Conservation (phyloP, 2,329 filamentous ascomycete genomes). For the Paecilomyces formosus region DNA sequence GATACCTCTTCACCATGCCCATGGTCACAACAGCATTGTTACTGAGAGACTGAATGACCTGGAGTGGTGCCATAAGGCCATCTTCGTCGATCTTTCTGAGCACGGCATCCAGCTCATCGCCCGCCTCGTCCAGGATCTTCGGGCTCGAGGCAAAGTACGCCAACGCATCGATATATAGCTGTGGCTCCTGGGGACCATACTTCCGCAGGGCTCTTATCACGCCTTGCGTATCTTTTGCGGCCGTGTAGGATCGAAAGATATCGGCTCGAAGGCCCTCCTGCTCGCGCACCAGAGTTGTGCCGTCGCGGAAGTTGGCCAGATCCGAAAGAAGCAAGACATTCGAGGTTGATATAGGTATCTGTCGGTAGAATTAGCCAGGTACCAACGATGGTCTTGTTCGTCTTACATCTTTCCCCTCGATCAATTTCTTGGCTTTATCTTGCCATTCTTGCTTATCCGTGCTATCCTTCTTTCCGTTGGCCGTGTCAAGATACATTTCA, state of each 20-base stretch:
- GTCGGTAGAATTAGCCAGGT: constrained; percentile 7
- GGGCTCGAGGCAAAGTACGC: constrained; percentile 88
- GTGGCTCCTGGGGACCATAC: constrained; percentile 84
- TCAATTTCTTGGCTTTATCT: constrained; percentile 78
- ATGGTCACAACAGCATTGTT: constrained; percentile 82
- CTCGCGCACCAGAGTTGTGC: constrained; percentile 86
- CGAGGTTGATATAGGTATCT: constrained; percentile 80
- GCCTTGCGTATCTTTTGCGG: constrained; percentile 82
- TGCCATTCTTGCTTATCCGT: constrained; percentile 74
- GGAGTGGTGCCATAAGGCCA: constrained; percentile 86
- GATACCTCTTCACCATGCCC: constrained; percentile 93
- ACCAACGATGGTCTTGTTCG: neutral
- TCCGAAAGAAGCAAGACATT: constrained; percentile 91
- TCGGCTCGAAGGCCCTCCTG: constrained; percentile 87
- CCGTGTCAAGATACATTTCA: constrained; percentile 94
- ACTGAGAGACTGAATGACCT: constrained; percentile 88
- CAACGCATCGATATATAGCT: constrained; percentile 84
- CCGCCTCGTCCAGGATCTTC: constrained; percentile 74
- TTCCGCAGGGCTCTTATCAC: constrained; percentile 85
- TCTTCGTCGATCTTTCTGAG: constrained; percentile 83
- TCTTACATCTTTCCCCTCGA: constrained; percentile 65
- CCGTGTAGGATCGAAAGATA: constrained; percentile 93
- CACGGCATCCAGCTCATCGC: constrained; percentile 73
- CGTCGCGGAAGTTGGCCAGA: constrained; percentile 80
- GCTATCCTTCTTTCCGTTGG: constrained; percentile 62